Base-by-base conservation (phyloP, 257 asterid species). In the Scutellaria baicalensis region DNA sequence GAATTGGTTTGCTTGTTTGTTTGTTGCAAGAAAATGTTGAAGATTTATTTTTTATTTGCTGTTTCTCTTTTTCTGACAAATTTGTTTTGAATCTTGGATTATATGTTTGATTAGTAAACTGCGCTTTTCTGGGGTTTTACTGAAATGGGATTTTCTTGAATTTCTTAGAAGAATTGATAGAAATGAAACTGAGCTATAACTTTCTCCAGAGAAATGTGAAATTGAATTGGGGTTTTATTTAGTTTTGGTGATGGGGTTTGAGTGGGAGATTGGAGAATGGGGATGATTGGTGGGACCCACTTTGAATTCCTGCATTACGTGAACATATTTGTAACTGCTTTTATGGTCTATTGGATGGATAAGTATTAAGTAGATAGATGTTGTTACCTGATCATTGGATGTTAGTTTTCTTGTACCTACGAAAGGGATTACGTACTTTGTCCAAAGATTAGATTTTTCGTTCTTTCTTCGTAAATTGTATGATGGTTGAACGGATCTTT, bases 241-340 rank as follows among this genome's bases (percentile, higher is more conserved):
- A 27, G 9, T 52, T 40, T n/a, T 17, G 43, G 52, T 59, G 45
- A 50, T 74, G 52, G 35, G 0, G 44, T 66, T 65, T 73, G 35
- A 48, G 73, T 55, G 49, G 59, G 52, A 72, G 70, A 39, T 20
- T 68, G 52, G 58, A 48, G 55, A 64, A 40, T 54, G 76, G 44
- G 62, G 75, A 68, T 72, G 74, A 65, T 71, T 42, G 57, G 42
- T 38, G 72, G 84, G 82, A 1, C 74, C 79, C 78, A 72, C 74
- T 65, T 80, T 58, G 72, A 54, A 42, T 64, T 55, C 21, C 45
- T 50, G 35, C 39, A 50, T 71, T 52, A 59, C 77, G 76, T 85
- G 69, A 64, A 31, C 64, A 62, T 52, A n/a, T 76, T 69, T 45
- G 73, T 71, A 61, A 43, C 71, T 64, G 14, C 59, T 31, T n/a